Evolutionary conservation across 495 filamentous ascomycete genomes (phyloP).

Genomic region (Bryoglossum gracile): DNA sequence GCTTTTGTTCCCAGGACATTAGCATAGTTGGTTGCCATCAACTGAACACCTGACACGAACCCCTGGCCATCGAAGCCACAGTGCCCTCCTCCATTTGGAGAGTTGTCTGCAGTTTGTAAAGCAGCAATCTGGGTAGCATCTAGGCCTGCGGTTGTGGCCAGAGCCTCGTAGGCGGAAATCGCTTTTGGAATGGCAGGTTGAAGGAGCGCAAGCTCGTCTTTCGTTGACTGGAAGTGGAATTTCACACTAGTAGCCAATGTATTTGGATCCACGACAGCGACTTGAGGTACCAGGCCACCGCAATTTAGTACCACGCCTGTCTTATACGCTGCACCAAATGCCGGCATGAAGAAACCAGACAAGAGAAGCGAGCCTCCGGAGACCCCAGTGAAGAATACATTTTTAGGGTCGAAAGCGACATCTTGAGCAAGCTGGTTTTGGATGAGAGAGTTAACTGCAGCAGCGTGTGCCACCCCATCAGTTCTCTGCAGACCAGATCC

Average conservation of each 20-base stretch:
- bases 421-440: slow-evolving; percentile 33
- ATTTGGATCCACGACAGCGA: slow-evolving; percentile 31
- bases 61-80: slow-evolving; percentile 44
- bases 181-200: slow-evolving; percentile 39
- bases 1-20: slow-evolving; percentile 37
- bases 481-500: slow-evolving; percentile 37
- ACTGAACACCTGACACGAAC: slow-evolving; percentile 42
- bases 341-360: slow-evolving; percentile 42
- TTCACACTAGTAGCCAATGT: slow-evolving; percentile 29
- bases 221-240: slow-evolving; percentile 45
- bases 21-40: slow-evolving; percentile 38
- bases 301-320: slow-evolving; percentile 41
- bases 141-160: slow-evolving; percentile 32
- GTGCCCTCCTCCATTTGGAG: slow-evolving; percentile 35
- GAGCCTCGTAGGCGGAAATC: slow-evolving; percentile 38
- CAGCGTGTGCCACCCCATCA: slow-evolving; percentile 43
- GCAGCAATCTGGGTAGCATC: slow-evolving; percentile 30
- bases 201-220: slow-evolving; percentile 35
- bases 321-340: slow-evolving; percentile 36
- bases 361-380: slow-evolving; percentile 39
- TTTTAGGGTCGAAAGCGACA: slow-evolving; percentile 35
- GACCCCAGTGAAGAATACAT: slow-evolving; percentile 43
- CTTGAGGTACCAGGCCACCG: slow-evolving; percentile 39
- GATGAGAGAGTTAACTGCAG: slow-evolving; percentile 38
- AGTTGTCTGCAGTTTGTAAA: slow-evolving; percentile 43